These are phyloP conservation scores for Chrysopogon serrulatus DNA, from an alignment of 176 grass and related monocot species.

Conservation along the genomic window DNA sequence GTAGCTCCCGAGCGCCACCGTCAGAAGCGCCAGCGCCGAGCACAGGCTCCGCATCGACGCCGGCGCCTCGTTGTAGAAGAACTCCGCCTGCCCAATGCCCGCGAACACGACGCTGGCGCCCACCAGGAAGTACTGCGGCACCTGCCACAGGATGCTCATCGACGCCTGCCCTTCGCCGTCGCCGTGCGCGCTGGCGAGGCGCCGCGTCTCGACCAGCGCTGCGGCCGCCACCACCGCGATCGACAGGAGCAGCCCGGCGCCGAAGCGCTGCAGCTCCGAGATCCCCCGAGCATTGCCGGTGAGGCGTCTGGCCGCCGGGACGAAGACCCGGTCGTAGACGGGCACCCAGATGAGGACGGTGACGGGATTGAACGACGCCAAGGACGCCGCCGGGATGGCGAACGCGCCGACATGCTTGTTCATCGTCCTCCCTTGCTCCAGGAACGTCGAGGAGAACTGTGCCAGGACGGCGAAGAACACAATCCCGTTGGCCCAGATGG, in stretches of 20 bases:
- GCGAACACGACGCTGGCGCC: slow-evolving; percentile 8
- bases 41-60: no score
- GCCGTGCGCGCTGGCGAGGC: slow-evolving; percentile 23
- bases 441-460: slow-evolving; percentile 74
- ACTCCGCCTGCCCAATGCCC: not conserved
- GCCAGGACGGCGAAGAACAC: slow-evolving; percentile 64
- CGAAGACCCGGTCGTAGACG: slow-evolving; percentile 57
- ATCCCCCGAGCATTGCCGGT: slow-evolving; percentile 57
- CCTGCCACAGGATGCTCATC: slow-evolving; percentile 44
- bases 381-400: slow-evolving; percentile 65
- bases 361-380: slow-evolving; percentile 64
- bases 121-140: slow-evolving; percentile 7
- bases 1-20: no score
- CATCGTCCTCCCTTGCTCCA: slow-evolving; percentile 72
- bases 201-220: slow-evolving; percentile 53
- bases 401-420: slow-evolving; percentile 39
- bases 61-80: slow-evolving; percentile 46
- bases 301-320: slow-evolving; percentile 43
- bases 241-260: slow-evolving; percentile 58
- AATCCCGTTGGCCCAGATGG: slow-evolving; percentile 64
- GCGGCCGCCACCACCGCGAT: slow-evolving; percentile 57
- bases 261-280: slow-evolving; percentile 64
- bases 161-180: slow-evolving; percentile 24
- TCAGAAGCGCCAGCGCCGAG: no score
- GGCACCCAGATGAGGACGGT: slow-evolving; percentile 70